Conservation (phyloP, 768 basidiomycete species). For the Leccinum imitatum region DNA sequence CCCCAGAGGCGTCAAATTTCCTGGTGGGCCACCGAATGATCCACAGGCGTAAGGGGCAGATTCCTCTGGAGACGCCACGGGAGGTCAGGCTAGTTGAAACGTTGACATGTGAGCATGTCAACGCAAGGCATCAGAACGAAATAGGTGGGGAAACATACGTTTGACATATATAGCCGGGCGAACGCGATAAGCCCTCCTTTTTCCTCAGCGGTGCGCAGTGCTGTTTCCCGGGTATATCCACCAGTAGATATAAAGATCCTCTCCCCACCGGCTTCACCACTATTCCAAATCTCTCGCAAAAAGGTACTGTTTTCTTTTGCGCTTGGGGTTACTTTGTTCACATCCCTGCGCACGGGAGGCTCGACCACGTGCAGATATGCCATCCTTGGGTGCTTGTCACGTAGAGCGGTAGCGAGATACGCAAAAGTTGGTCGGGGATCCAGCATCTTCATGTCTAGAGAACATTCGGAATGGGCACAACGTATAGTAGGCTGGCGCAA, state of each 20-base stretch:
- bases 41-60: neutral
- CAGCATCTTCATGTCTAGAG: constrained; percentile 48
- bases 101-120: neutral
- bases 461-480: neutral
- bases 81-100: neutral
- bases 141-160: neutral
- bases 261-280: constrained; percentile 1
- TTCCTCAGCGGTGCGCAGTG: constrained; percentile 36
- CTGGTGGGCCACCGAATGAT: neutral
- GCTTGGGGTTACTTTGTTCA: neutral
- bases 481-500: neutral
- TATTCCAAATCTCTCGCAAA: constrained; percentile 44
- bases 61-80: neutral
- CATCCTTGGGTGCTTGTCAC: constrained; percentile 31
- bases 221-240: constrained; percentile 18
- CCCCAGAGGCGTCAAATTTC: neutral
- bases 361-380: constrained; percentile 57
- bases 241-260: neutral
- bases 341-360: constrained; percentile 28
- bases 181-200: constrained; percentile 23
- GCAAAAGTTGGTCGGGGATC: constrained; percentile 57
- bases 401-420: constrained; percentile 45
- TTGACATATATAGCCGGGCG: constrained; percentile 15
- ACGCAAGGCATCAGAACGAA: neutral
- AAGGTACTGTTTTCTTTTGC: constrained; percentile 41